phyloP scores from a whole-genome alignment of 2,329 filamentous ascomycete species.

The Monascus ruber region DNA sequence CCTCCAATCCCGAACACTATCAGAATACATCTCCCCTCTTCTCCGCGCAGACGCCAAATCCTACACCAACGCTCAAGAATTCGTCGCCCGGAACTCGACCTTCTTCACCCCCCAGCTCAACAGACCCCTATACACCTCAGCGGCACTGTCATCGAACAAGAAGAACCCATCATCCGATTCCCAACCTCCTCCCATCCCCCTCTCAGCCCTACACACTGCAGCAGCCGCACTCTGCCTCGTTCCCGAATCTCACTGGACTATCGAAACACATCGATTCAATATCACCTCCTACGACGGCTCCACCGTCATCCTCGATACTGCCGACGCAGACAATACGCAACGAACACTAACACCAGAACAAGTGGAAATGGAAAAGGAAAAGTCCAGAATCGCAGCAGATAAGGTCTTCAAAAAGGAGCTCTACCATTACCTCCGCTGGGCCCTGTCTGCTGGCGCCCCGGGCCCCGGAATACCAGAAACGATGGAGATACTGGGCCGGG shows the following conservation, averaged over 20 bases:
- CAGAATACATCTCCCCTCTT: constrained; percentile 40
- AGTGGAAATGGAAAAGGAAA: constrained; percentile 17
- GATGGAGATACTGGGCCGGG: constrained; percentile 45
- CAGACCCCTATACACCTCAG: constrained; percentile 14
- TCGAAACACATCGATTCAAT: constrained; percentile 28
- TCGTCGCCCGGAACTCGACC: constrained; percentile 44
- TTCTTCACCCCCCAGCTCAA: constrained; percentile 41
- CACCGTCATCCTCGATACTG: constrained; percentile 4
- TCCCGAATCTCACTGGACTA: constrained; percentile 29
- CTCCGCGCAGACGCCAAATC: constrained; percentile 45
- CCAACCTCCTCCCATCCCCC: constrained; percentile 12
- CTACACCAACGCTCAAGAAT: constrained; percentile 45
- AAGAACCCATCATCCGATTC: constrained; percentile 5
- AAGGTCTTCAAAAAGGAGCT: constrained; percentile 35
- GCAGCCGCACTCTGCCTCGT: constrained; percentile 33
- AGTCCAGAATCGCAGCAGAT: constrained; percentile 10
- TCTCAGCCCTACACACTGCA: constrained; percentile 32
- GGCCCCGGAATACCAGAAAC: constrained; percentile 44
- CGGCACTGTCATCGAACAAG: constrained; percentile 6
- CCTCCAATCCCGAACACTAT: constrained; percentile 24
- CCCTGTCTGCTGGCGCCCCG: constrained; percentile 40
- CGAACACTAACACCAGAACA: constrained; percentile 1
- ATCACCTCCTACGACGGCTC: constrained; percentile 25
- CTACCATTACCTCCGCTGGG: constrained; percentile 47
- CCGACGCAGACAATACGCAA: not conserved